A percentile compares a stretch with the other conserved stretches of the same genome.
Evolutionary conservation across 371 early-diverging fungal genomes (phyloP).

Genomic region (Rhizopus microsporus): DNA sequence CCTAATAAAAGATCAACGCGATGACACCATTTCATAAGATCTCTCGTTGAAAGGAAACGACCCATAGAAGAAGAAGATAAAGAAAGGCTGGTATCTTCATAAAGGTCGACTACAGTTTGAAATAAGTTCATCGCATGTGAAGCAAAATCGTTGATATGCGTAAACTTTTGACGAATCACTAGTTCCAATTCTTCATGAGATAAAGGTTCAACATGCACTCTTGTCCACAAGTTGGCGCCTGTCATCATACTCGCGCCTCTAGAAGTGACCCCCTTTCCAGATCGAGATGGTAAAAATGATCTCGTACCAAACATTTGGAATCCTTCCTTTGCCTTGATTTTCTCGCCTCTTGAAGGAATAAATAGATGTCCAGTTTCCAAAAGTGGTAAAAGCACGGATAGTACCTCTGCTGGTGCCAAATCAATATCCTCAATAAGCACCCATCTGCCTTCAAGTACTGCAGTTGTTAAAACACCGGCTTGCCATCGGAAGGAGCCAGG

Average conservation of each 20-base stretch:
- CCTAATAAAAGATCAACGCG: constrained; percentile 61
- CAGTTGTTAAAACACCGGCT: constrained; percentile 94
- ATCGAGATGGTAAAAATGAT: constrained; percentile 57
- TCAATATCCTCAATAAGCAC: constrained; percentile 99
- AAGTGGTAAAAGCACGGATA: constrained; percentile 93
- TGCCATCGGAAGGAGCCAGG: constrained; percentile 97
- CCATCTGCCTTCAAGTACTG: constrained; percentile 97
- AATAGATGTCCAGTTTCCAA: constrained; percentile 93
- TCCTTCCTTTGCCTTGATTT: constrained; percentile 84
- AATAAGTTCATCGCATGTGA: constrained; percentile 65
- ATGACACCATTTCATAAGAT: constrained; percentile 87
- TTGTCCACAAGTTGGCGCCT: constrained; percentile 81
- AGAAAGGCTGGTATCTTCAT: constrained; percentile 58
- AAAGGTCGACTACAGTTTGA: constrained; percentile 56
- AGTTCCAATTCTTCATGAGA: constrained; percentile 62
- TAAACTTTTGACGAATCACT: constrained; percentile 66
- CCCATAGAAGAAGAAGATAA: constrained; percentile 58
- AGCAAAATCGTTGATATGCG: constrained; percentile 53
- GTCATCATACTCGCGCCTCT: constrained; percentile 62
- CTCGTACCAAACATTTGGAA: constrained; percentile 98
- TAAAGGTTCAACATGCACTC: constrained; percentile 69
- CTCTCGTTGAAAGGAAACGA: constrained; percentile 65
- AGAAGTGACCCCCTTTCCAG: constrained; percentile 44
- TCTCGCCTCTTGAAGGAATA: constrained; percentile 94
- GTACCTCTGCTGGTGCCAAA: constrained; percentile 96